A percentile compares a stretch with the other conserved stretches of the same genome.
phyloP scores from a whole-genome alignment of 768 basidiomycete genomes.

The Tricholoma sp. region DNA sequence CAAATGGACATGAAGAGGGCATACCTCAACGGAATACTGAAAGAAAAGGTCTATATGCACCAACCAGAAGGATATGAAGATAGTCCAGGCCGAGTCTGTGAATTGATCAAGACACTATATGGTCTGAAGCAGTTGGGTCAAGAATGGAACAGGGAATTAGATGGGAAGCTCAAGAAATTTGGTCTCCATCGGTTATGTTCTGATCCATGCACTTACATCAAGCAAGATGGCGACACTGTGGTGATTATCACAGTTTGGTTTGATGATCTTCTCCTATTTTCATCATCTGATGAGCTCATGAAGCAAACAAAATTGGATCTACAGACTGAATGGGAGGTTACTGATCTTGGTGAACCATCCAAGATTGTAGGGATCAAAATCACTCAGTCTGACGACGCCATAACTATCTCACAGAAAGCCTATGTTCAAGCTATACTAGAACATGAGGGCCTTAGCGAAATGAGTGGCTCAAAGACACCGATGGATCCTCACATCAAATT shows the following conservation, averaged over 20 bases:
- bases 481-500: too few species aligned
- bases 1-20: too few species aligned
- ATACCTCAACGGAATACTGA: too few species aligned
- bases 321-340: too few species aligned
- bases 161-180: not conserved
- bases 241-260: slow-evolving; percentile 8
- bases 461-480: not conserved
- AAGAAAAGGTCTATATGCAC: too few species aligned
- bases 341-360: not conserved
- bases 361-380: not conserved
- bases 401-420: not conserved
- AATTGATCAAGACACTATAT: too few species aligned
- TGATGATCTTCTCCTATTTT: not conserved
- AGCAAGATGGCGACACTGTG: not conserved
- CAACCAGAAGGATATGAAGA: too few species aligned
- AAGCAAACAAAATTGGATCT: too few species aligned
- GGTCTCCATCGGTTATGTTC: too few species aligned
- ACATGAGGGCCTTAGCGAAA: not conserved
- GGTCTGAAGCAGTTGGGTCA: too few species aligned
- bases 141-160: slow-evolving; percentile 5
- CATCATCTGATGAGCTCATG: too few species aligned
- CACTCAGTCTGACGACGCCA: not conserved
- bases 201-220: not conserved
- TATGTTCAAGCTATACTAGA: not conserved
- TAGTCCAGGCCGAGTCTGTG: too few species aligned